Conservation (phyloP, 495 filamentous ascomycete species). For the Podospora sp. region DNA sequence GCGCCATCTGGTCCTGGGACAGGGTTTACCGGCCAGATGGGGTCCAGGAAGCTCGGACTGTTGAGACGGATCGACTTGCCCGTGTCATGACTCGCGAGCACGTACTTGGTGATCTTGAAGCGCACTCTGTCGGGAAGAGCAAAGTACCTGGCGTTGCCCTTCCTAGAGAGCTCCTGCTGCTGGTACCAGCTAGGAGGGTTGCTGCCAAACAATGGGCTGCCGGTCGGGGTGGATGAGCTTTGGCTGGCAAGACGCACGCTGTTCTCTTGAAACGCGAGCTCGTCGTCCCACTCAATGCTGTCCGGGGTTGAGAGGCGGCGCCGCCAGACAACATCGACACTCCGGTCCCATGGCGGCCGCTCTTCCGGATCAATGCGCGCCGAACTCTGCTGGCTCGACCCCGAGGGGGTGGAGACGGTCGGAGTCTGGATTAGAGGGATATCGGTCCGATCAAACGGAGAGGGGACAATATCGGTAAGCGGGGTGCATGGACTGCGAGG, state of each 20-base stretch:
- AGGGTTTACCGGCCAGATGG: conserved; percentile 27
- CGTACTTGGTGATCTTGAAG: conserved; percentile 25
- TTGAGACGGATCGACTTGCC: conserved; percentile 34
- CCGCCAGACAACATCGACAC: conserved; percentile 32
- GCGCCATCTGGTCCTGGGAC: neutral
- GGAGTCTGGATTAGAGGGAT: neutral
- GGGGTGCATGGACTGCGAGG: conserved; percentile 2
- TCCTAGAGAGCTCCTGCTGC: neutral
- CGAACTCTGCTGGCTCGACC: neutral
- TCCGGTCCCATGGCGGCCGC: conserved; percentile 36
- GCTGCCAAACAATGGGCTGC: neutral
- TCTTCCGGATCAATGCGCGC: neutral
- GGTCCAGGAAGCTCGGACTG: conserved; percentile 19
- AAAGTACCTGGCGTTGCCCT: conserved; percentile 27
- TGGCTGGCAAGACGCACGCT: conserved; percentile 15
- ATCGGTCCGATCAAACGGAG: neutral
- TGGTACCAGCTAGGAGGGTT: neutral
- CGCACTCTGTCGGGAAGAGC: conserved; percentile 25
- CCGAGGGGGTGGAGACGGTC: neutral
- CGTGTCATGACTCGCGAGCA: conserved; percentile 19
- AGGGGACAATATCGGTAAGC: neutral
- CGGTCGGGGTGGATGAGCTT: conserved; percentile 4
- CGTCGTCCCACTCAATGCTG: conserved; percentile 11
- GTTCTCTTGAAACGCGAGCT: conserved; percentile 23
- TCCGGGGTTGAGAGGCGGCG: conserved; percentile 8